Evolutionary conservation across 768 basidiomycete genomes (phyloP).

Genomic region (Lentinula aciculospora): DNA sequence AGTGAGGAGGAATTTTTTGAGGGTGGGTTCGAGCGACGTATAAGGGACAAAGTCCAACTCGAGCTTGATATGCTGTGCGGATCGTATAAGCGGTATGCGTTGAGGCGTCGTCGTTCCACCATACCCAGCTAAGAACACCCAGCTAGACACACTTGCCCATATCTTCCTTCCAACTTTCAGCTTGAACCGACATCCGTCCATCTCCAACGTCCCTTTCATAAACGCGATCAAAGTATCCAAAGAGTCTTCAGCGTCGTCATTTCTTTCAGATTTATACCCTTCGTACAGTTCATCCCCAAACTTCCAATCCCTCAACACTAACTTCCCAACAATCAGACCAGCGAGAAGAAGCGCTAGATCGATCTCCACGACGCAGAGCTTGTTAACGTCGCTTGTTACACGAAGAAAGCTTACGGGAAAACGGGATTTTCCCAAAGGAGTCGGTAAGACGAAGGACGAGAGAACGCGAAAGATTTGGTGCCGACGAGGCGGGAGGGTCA

Average conservation of each 20-base stretch:
- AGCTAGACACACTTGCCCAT: background rate
- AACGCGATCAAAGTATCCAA: background rate
- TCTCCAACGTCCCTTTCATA: background rate
- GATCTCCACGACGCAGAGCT: background rate
- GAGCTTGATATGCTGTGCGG: background rate
- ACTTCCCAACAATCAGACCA: background rate
- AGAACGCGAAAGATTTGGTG: background rate
- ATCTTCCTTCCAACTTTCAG: background rate
- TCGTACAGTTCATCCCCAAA: background rate
- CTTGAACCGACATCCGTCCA: background rate
- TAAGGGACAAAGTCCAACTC: slow-evolving; percentile 12
- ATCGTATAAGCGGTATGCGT: background rate
- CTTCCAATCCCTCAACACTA: background rate
- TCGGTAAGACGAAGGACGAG: background rate
- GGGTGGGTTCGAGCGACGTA: slow-evolving; percentile 14
- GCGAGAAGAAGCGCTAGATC: background rate
- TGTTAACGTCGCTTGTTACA: background rate
- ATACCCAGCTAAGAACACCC: background rate
- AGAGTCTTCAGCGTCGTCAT: background rate
- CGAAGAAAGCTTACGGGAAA: background rate
- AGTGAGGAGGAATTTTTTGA: slow-evolving; percentile 16
- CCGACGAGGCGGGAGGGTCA: background rate
- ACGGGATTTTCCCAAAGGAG: background rate
- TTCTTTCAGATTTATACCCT: no score
- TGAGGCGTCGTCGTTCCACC: background rate